phyloP scores from a whole-genome alignment of 129 eudicot species.

The Pseudognaphalium luteoalbum region DNA sequence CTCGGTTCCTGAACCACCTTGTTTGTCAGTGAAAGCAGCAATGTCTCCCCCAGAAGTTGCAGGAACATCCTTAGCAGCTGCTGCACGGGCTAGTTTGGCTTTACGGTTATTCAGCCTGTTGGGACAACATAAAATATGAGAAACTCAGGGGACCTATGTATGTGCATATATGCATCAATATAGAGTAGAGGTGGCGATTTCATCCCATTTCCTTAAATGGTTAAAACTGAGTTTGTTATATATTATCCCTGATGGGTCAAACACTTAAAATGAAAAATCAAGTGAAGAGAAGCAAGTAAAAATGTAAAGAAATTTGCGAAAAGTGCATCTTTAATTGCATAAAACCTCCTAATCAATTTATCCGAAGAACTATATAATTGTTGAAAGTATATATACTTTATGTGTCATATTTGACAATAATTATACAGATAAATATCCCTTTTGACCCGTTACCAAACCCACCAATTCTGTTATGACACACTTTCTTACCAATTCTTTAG shows the following conservation, averaged over 20 bases:
- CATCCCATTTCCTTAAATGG: not conserved
- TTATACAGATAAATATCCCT: not conserved
- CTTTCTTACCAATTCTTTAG: conserved; percentile 82
- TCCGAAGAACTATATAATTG: not conserved
- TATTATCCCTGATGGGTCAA: not conserved
- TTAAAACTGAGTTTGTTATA: not conserved
- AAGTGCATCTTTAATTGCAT: not conserved
- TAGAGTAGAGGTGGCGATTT: not conserved
- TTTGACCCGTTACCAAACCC: not conserved
- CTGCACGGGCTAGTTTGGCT: conserved; percentile 90
- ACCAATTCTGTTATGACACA: conserved; percentile 14
- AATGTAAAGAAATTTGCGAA: not conserved
- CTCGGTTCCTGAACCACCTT: conserved; percentile 47
- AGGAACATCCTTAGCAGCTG: conserved; percentile 79
- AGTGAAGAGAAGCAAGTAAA: not conserved
- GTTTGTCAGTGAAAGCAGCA: conserved; percentile 44
- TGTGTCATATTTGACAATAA: not conserved
- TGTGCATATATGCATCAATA: not conserved
- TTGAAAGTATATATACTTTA: not conserved
- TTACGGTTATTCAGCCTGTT: conserved; percentile 92
- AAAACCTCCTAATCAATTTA: not conserved
- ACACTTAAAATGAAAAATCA: not conserved
- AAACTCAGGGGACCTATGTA: not conserved
- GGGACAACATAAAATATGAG: not conserved
- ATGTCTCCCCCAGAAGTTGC: conserved; percentile 48